A percentile compares a stretch with the other conserved stretches of the same genome.
Conservation (phyloP, 2,329 filamentous ascomycete genomes). For the Didymella segeticola region DNA sequence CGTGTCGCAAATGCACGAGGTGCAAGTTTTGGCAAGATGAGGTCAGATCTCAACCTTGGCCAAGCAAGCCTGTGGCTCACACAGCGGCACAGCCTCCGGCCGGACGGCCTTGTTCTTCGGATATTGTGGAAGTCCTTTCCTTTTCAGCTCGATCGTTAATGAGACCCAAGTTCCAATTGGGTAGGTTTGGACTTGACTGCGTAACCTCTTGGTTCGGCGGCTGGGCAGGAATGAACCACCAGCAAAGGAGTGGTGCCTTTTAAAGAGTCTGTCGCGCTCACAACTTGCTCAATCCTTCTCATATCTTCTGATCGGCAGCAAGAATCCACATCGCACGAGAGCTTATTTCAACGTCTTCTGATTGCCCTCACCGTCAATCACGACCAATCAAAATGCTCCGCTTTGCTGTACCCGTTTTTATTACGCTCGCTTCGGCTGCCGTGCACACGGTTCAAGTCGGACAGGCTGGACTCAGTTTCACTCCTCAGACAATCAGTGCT, state of each 20-base stretch:
- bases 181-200: background rate
- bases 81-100: constrained; percentile 12
- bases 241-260: background rate
- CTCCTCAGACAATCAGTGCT: constrained; percentile 21
- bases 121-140: background rate
- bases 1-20: background rate
- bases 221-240: constrained; percentile 3
- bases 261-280: background rate
- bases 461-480: constrained; percentile 9
- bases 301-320: background rate
- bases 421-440: constrained; percentile 12
- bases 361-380: background rate
- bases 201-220: background rate
- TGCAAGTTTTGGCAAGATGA: background rate
- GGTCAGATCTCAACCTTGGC: background rate
- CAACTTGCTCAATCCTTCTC: constrained; percentile 5
- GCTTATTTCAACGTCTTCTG: background rate
- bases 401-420: background rate
- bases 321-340: background rate
- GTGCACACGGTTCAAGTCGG: constrained; percentile 28
- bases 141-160: constrained; percentile 2
- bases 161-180: background rate
- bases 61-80: background rate
- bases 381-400: background rate
- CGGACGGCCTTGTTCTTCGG: constrained; percentile 1